Evolutionary conservation across 2,329 filamentous ascomycete species (phyloP), one percentile per base, ranked within the genome.

Genomic region (Aspergillus floridensis): DNA sequence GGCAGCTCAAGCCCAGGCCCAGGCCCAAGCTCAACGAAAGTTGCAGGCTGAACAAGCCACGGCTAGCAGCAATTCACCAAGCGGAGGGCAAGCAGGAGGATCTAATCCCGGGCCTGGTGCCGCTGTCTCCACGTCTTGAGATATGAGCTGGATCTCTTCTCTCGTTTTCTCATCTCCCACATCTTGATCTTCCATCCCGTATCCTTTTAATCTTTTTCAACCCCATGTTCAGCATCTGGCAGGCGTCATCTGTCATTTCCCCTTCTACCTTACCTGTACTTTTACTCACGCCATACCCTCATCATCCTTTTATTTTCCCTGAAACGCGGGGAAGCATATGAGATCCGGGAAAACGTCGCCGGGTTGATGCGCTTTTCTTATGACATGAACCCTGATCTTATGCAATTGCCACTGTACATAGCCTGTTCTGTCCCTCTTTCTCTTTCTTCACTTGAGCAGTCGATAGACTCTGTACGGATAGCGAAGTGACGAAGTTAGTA

Each of bases 371-470:
- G 49, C 49, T 53, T 62, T 64, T 59, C 52, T 66, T 50, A 69
- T 65, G 66, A 68, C 59, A 64, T 61, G 58, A 57, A 57, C 58
- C 63, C 63, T 65, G 65, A 53, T 55, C 61, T 63, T 65, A 69
- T 72, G 67, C 63, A 59, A 64, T 67, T 67, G 68, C 72, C 71
- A 72, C 63, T 76, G 74, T 76, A 76, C 70, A 76, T 76, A 76
- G 62, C 63, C 56, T 65, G 63, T 67, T 66, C 63, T 64, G 60
- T 60, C 63, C 58, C 57, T 58, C 46, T 58, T 53, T 59, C 26
- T 63, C 57, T 54, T 61, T 59, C 52, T 51, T 59, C 52, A 64
- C 50, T 57, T 63, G 57, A 65, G 63, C 57, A 65, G 63, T 66
- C 64, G 60, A 68, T 66, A 68, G 65, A 68, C 61, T 63, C 53